These are phyloP conservation scores for Pythium grandisporangium DNA, from an alignment of 352 stramenopile species.

Conservation along the genomic window DNA sequence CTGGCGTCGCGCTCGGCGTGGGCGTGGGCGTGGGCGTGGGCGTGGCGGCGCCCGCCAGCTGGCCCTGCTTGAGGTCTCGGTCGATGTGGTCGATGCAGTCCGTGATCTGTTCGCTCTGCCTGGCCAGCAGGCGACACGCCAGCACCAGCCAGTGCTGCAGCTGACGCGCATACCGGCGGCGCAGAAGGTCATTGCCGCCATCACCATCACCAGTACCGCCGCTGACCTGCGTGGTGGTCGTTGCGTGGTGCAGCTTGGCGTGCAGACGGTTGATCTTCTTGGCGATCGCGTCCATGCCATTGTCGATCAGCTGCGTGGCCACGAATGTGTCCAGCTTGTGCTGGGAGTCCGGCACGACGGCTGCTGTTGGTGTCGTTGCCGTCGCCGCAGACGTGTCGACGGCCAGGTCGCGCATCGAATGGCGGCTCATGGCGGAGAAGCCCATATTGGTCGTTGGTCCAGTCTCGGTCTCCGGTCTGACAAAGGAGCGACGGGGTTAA, in stretches of 20 bases:
- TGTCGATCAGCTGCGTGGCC: slow-evolving; percentile 71
- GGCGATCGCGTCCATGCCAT: slow-evolving; percentile 61
- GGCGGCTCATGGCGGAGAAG: too few relatives aligned
- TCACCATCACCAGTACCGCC: too few relatives aligned
- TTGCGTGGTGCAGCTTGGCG: slow-evolving; percentile 28
- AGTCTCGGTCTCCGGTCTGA: too few relatives aligned
- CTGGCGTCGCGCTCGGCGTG: too few relatives aligned
- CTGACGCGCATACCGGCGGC: slow-evolving; percentile 33
- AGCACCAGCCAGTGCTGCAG: slow-evolving; percentile 59
- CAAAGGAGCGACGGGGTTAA: too few relatives aligned
- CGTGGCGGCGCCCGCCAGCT: slow-evolving; percentile 14
- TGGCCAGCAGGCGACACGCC: slow-evolving; percentile 39
- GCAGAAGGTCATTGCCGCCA: slow-evolving; percentile 21
- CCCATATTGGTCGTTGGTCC: too few relatives aligned
- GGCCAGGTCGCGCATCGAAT: too few relatives aligned
- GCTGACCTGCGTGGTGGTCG: too few relatives aligned
- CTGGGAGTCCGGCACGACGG: too few relatives aligned
- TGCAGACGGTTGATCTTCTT: slow-evolving; percentile 58
- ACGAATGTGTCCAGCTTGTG: slow-evolving; percentile 56
- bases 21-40: slow-evolving; percentile 4
- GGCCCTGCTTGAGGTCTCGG: slow-evolving; percentile 27
- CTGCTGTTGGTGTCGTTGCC: too few relatives aligned
- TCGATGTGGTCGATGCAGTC: slow-evolving; percentile 48
- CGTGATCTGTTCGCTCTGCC: slow-evolving; percentile 41
- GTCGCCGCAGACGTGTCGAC: too few relatives aligned